Evolutionary conservation across 2,329 filamentous ascomycete genomes (phyloP), one percentile per base, ranked within the genome.

Genomic region (Allantophomopsis cytisporea): DNA sequence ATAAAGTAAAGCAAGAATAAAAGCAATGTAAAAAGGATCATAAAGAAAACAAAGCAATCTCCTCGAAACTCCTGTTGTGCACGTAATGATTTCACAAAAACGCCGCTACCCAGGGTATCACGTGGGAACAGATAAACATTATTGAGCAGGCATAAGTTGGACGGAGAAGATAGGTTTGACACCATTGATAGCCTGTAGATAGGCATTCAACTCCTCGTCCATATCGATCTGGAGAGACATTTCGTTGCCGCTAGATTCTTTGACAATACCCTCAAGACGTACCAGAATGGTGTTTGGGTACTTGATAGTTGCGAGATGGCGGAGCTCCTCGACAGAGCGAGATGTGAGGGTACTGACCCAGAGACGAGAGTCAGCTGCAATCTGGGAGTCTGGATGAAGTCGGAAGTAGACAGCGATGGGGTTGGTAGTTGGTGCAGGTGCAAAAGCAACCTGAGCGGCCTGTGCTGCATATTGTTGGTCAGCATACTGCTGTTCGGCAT

Each of bases 181-280:
- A 5, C 51, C 51, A 21, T 43, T 42, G 17, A 55, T 53, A 18
- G 83, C 79, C 36, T 69, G 65, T 47, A 91, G 57, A 58, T 88
- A 89, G 1, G 78, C 79, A 43, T 70, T 69, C 45, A 91, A 56
- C 59, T 89, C 82, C 45, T 76, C 72, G 49, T 88, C 80, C 32
- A 77, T 69, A 40, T 79, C 77, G 48, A 89, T 79, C 40, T 68
- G 61, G 50, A 83, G 70, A 13, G 64, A 64, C 35, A 82, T 63
- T 51, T 84, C 80, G 37, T 66, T 66, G 7, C 52, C 54, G 34
- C 45, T 66, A 12, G 61, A 65, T 50, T 74, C 67, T 50, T 71
- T 73, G 38, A 84, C 65, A 18, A 84, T 59, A 2, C 81, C 83
- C 49, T 85, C 75, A 13, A 87, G 66, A 20, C 68, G 69, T 28